Conservation (phyloP, 805 yeast genomes). For the Pichia heedii region DNA sequence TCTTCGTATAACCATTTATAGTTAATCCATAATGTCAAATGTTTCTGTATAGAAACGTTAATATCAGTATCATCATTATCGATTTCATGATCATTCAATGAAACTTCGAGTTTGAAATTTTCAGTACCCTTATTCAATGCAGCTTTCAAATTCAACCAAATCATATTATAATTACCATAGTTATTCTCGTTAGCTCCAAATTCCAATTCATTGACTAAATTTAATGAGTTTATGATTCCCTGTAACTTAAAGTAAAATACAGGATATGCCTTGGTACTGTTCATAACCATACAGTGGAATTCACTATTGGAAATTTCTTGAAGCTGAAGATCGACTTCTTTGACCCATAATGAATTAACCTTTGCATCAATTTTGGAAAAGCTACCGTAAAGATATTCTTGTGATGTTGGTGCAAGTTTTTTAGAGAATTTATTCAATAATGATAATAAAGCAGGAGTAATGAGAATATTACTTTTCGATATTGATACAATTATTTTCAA, state of each 20-base stretch:
- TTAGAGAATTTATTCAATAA: slow-evolving; percentile 33
- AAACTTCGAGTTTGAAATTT: slow-evolving; percentile 4
- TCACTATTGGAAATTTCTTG: slow-evolving; percentile 27
- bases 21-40: slow-evolving; percentile 42
- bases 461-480: slow-evolving; percentile 31
- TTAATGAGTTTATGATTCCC: slow-evolving; percentile 14
- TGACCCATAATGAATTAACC: slow-evolving; percentile 47
- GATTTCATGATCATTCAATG: not conserved
- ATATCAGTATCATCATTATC: slow-evolving; percentile 7
- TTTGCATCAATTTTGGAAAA: slow-evolving; percentile 45
- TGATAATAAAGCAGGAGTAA: slow-evolving; percentile 34
- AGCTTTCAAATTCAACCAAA: slow-evolving; percentile 18
- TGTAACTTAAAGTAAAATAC: slow-evolving; percentile 36
- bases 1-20: slow-evolving; percentile 43
- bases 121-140: slow-evolving; percentile 9
- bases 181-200: slow-evolving; percentile 14
- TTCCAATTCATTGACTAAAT: slow-evolving; percentile 7
- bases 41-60: slow-evolving; percentile 11
- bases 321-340: slow-evolving; percentile 47
- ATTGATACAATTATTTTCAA: slow-evolving; percentile 27
- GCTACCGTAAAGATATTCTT: slow-evolving; percentile 50
- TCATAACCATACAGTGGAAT: slow-evolving; percentile 27
- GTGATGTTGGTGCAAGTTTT: slow-evolving; percentile 40
- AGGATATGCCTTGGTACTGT: slow-evolving; percentile 40
- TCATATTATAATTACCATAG: slow-evolving; percentile 12